Evolutionary conservation across 129 eudicot species (phyloP), one percentile per base, ranked within the genome.

Genomic region (Silybum marianum): DNA sequence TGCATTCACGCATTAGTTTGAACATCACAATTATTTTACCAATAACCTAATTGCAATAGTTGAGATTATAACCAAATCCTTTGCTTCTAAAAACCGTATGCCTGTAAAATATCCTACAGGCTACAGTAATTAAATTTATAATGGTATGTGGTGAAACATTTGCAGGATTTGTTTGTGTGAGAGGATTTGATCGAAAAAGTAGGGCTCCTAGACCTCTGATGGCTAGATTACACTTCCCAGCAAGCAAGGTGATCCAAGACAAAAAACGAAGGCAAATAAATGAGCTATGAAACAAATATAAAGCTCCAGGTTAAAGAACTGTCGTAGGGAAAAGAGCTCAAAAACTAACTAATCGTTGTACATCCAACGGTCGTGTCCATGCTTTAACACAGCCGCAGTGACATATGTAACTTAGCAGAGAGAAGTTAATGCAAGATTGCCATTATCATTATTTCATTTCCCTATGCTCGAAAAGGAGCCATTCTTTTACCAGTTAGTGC

Each of bases 121-220:
- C 68, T 73, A 44, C 23, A 18, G 4, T 60, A 42, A 71, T 26
- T 73, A 34, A 75, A 34, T 12, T 81, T 46, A 30, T 48, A 16
- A 69, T 24, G 71, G 36, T 24, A 74, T 62, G 18, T 74, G 71
- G 21, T 34, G 42, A 44, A 39, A 42, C 32, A 46, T 76, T 42
- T 79, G 85, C 92, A 94, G 98, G 98, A 69, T 94, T 88, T 78
- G 97, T 94, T 60, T 94, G 98, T 72, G 97, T 94, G n/a, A 89
- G 98, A 74, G 98, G 97, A 40, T 94, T 92, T 54, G 96, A 94
- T 85, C 91, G 82, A 19, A 72, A 86, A 75, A 80, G 81, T 14
- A 85, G 97, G 72, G 90, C 90, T 69, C 98, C 98, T 48, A 79
- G 90, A 69, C 97, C 98, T 80, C 89, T 94, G 26, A 81, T 83